Conservation (phyloP, 192 early-diverging fungal genomes). For the Backusella macrospora region DNA sequence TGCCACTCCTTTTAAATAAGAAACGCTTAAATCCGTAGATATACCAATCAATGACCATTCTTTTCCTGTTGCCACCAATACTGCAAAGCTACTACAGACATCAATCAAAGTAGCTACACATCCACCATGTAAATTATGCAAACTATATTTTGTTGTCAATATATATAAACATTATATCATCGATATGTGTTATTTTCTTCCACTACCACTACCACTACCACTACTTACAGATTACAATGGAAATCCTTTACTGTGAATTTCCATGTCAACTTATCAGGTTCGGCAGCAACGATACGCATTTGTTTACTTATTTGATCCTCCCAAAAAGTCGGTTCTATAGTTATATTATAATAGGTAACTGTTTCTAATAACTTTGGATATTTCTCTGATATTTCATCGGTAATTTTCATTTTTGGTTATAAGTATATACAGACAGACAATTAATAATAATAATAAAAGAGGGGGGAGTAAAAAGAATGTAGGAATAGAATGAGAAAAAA, state of each 20-base stretch:
- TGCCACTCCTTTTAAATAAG: conserved; percentile 16
- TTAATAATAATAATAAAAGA: too few species aligned
- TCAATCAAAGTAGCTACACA: conserved; percentile 40
- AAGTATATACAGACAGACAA: too few species aligned
- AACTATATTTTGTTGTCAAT: neutral
- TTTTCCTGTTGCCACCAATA: conserved; percentile 19
- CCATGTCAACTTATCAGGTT: conserved; percentile 22
- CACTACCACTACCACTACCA: too few species aligned
- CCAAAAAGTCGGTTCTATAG: neutral
- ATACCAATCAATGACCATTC: conserved; percentile 30
- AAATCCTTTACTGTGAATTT: conserved; percentile 29
- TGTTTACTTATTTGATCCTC: neutral
- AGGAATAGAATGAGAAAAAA: neutral
- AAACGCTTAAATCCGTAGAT: conserved; percentile 32
- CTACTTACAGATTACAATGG: conserved; percentile 31
- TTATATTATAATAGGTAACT: neutral
- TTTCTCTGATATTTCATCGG: conserved; percentile 18
- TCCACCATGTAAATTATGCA: conserved; percentile 34
- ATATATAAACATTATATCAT: neutral
- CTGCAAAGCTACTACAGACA: conserved; percentile 34
- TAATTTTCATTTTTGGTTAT: conserved; percentile 14
- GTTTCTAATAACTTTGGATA: conserved; percentile 24
- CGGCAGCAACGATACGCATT: conserved; percentile 23
- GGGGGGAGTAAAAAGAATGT: neutral
- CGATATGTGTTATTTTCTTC: neutral